These are phyloP conservation scores for Leersia perrieri DNA, from an alignment of 176 grass and related monocot species.

Conservation along the genomic window DNA sequence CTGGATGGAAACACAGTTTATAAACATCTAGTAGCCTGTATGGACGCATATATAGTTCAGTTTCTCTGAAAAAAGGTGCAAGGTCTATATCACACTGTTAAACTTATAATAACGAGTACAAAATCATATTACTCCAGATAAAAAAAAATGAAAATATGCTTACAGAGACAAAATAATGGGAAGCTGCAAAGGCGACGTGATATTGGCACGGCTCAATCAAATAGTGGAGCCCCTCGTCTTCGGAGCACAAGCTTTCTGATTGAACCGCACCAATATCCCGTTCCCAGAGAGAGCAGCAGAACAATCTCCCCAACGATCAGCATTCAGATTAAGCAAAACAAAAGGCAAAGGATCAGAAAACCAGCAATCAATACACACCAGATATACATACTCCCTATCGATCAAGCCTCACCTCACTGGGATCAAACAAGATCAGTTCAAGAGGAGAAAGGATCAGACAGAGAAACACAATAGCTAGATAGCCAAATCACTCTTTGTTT, in stretches of 20 bases:
- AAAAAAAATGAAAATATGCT: neutral
- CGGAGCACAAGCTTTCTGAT: constrained; percentile 62
- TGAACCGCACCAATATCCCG: constrained; percentile 85
- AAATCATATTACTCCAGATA: neutral
- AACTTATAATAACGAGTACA: neutral
- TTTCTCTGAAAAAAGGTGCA: neutral
- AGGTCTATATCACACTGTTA: neutral
- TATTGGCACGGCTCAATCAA: constrained; percentile 99
- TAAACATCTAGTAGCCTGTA: neutral
- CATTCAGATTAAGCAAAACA: neutral
- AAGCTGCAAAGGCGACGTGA: constrained; percentile 40
- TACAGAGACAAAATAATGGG: neutral
- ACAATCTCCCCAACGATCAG: neutral
- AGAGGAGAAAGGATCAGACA: neutral
- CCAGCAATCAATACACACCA: neutral
- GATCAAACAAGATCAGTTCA: neutral
- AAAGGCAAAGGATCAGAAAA: neutral
- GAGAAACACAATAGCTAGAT: neutral
- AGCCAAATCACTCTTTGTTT: neutral
- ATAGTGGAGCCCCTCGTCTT: constrained; percentile 44
- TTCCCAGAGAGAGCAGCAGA: neutral
- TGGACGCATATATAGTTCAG: neutral
- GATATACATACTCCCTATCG: neutral
- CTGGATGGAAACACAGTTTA: neutral
- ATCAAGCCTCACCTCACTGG: neutral